phyloP scores from a whole-genome alignment of 306 rosid genomes.

The Castanea mollissima region DNA sequence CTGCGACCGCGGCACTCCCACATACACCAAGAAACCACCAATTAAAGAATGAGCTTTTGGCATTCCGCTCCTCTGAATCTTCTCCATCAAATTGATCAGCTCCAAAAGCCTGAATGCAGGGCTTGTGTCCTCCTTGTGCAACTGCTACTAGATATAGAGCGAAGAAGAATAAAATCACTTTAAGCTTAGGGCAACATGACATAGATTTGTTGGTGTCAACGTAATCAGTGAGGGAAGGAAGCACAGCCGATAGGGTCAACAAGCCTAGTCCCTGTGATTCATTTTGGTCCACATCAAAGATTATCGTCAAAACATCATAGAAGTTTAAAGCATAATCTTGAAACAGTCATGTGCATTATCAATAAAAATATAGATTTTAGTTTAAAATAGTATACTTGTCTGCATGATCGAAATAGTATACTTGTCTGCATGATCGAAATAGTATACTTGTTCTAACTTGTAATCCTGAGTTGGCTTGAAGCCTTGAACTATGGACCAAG shows the following conservation, averaged over 20 bases:
- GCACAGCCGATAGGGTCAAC: conserved; percentile 34
- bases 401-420: too few relatives aligned
- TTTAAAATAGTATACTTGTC: too few relatives aligned
- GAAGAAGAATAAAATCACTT: conserved; percentile 34
- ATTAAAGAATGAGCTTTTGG: conserved; percentile 55
- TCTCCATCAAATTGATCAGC: conserved; percentile 55
- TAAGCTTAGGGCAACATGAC: conserved; percentile 21
- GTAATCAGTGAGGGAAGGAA: conserved; percentile 29
- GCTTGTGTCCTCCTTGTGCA: conserved; percentile 55
- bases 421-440: too few relatives aligned
- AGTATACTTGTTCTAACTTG: too few relatives aligned
- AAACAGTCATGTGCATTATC: too few relatives aligned
- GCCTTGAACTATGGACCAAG: too few relatives aligned
- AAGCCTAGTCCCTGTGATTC: conserved; percentile 40
- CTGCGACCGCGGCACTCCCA: conserved; percentile 14
- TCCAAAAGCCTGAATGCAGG: conserved; percentile 56
- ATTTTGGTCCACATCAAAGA: background rate
- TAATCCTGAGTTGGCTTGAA: too few relatives aligned
- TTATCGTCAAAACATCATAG: background rate
- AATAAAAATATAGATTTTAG: too few relatives aligned
- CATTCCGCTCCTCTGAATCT: conserved; percentile 43
- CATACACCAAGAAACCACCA: conserved; percentile 51
- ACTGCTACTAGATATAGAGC: conserved; percentile 48
- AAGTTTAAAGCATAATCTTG: background rate
- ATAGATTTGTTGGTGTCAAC: background rate